Evolutionary conservation across 2,329 filamentous ascomycete species (phyloP).

Genomic region (Cytospora leucostoma): DNA sequence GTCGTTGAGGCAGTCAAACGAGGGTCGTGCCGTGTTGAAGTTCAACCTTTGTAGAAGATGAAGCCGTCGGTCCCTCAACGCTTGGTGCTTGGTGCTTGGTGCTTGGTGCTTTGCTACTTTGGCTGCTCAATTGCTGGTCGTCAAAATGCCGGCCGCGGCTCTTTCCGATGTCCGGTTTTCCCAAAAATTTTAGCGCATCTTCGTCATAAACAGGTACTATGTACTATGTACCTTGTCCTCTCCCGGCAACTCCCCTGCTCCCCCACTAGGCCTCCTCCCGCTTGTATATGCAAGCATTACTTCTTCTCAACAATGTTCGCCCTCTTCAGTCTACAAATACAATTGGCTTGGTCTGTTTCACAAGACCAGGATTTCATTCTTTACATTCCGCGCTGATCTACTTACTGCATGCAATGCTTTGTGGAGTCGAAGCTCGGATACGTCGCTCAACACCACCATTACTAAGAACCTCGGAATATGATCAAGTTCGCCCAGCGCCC

Average conservation of each 20-base stretch:
- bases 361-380: not conserved
- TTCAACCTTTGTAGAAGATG: conserved; percentile 13
- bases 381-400: not conserved
- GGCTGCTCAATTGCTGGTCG: not conserved
- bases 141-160: conserved; percentile 23
- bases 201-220: conserved; percentile 7
- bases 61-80: not conserved
- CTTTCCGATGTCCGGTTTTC: conserved; percentile 27
- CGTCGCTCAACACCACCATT: not conserved
- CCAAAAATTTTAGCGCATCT: conserved; percentile 24
- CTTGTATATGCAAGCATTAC: not conserved
- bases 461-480: conserved; percentile 34
- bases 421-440: not conserved
- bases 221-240: too few relatives aligned
- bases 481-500: conserved; percentile 41
- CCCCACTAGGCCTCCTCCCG: not conserved
- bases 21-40: conserved; percentile 17
- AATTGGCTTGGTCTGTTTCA: not conserved
- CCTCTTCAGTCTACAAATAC: not conserved
- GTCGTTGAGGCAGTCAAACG: conserved; percentile 24
- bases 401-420: not conserved
- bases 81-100: conserved; percentile 5
- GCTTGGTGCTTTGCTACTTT: not conserved
- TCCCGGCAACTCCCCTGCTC: not conserved
- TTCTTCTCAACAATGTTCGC: not conserved